Conservation (phyloP, 306 rosid species). For the Acmispon strigosus region DNA sequence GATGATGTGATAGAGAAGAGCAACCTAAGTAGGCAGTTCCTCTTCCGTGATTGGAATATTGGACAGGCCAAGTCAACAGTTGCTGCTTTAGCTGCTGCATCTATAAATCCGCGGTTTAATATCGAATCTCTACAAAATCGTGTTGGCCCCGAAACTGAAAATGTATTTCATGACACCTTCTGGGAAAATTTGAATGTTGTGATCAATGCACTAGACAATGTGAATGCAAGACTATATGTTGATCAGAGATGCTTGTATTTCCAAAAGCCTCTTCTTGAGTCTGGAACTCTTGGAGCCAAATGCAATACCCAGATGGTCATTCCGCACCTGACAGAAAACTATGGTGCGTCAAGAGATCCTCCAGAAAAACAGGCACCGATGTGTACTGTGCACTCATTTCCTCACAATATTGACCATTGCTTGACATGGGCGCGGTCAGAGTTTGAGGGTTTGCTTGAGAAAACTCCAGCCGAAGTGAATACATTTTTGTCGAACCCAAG, state of each 20-base stretch:
- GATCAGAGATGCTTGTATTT: constrained; percentile 96
- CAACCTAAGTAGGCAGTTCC: constrained; percentile 94
- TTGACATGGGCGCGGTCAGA: constrained; percentile 99
- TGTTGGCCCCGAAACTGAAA: constrained; percentile 86
- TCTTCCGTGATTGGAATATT: constrained; percentile 98
- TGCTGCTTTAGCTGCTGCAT: constrained; percentile 83
- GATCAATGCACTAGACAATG: constrained; percentile 90
- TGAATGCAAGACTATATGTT: constrained; percentile 87
- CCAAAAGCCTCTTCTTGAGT: constrained; percentile 97
- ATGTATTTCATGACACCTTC: constrained; percentile 68
- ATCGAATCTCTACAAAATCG: constrained; percentile 85
- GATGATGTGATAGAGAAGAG: constrained; percentile 99
- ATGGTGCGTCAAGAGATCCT: constrained; percentile 98
- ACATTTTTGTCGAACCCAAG: constrained; percentile 70
- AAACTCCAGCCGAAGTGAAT: constrained; percentile 93
- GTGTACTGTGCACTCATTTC: constrained; percentile 99
- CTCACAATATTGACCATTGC: constrained; percentile 96
- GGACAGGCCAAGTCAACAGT: constrained; percentile 96
- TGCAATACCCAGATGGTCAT: constrained; percentile 99
- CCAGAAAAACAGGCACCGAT: constrained; percentile 99
- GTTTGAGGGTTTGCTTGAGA: constrained; percentile 96
- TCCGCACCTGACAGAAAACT: constrained; percentile 93
- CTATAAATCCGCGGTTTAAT: constrained; percentile 56
- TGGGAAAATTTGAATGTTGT: constrained; percentile 82
- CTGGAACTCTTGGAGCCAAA: constrained; percentile 96